These are phyloP conservation scores for Aphanomyces invadans DNA, from an alignment of 352 stramenopile species.

Conservation along the genomic window DNA sequence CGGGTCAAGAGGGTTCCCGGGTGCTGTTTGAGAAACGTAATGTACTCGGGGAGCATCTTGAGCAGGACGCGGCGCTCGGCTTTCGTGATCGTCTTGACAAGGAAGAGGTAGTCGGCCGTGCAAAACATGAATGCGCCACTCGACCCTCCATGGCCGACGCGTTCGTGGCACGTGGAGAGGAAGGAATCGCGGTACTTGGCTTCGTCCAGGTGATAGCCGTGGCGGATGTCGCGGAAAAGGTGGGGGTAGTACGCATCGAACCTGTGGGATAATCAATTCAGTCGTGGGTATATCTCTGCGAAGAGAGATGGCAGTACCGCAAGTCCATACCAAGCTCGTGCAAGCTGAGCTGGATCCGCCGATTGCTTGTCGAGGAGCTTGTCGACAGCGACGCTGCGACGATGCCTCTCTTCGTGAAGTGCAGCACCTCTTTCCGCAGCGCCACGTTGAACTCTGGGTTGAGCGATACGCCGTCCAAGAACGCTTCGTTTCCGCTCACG, in stretches of 20 bases:
- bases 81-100: slow-evolving; percentile 83
- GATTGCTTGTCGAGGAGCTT: slow-evolving; percentile 35
- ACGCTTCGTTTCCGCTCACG: slow-evolving; percentile 34
- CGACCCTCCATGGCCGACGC: slow-evolving; percentile 73
- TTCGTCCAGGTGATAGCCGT: slow-evolving; percentile 70
- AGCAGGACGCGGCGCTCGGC: slow-evolving; percentile 73
- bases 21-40: slow-evolving; percentile 71
- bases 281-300: neutral
- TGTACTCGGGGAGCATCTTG: slow-evolving; percentile 76
- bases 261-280: neutral
- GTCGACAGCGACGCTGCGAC: slow-evolving; percentile 63
- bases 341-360: slow-evolving; percentile 58
- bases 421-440: slow-evolving; percentile 80
- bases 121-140: slow-evolving; percentile 89
- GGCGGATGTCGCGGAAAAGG: slow-evolving; percentile 70
- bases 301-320: slow-evolving; percentile 21
- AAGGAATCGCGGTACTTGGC: slow-evolving; percentile 71
- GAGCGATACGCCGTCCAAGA: slow-evolving; percentile 55
- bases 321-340: slow-evolving; percentile 78
- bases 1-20: slow-evolving; percentile 77
- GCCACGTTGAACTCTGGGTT: slow-evolving; percentile 81
- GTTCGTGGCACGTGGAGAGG: slow-evolving; percentile 72
- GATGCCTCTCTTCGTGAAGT: slow-evolving; percentile 81
- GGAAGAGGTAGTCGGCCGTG: slow-evolving; percentile 75
- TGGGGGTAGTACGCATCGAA: slow-evolving; percentile 72